These are phyloP conservation scores for Gymnopilus junonius DNA, from an alignment of 768 basidiomycete species.

Conservation along the genomic window DNA sequence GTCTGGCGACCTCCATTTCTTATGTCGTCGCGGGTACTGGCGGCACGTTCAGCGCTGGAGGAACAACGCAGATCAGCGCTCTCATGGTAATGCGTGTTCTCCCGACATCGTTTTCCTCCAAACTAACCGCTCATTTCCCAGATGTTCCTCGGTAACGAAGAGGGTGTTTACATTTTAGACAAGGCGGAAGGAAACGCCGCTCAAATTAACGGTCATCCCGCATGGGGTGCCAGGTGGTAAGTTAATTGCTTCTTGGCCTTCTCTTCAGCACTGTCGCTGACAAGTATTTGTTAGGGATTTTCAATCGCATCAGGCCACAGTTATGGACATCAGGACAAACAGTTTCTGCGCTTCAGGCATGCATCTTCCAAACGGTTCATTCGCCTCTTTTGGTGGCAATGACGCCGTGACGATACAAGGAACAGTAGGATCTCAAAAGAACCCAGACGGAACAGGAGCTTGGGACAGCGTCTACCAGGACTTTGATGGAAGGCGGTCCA, in stretches of 20 bases:
- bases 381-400: slow-evolving; percentile 77
- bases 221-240: slow-evolving; percentile 74
- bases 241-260: slow-evolving; percentile 4
- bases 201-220: slow-evolving; percentile 68
- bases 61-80: slow-evolving; percentile 50
- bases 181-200: slow-evolving; percentile 83
- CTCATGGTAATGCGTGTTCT: slow-evolving; percentile 45
- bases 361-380: slow-evolving; percentile 82
- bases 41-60: slow-evolving; percentile 50
- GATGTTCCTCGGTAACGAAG: slow-evolving; percentile 81
- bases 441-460: slow-evolving; percentile 49
- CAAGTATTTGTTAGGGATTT: slow-evolving; percentile 55
- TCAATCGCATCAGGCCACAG: slow-evolving; percentile 51
- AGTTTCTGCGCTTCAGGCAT: slow-evolving; percentile 82
- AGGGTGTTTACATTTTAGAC: slow-evolving; percentile 88
- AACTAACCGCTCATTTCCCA: slow-evolving; percentile 26
- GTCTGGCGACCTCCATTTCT: slow-evolving; percentile 41
- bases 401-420: slow-evolving; percentile 74
- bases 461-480: slow-evolving; percentile 77
- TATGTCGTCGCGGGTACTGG: slow-evolving; percentile 38
- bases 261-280: not conserved
- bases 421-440: slow-evolving; percentile 51
- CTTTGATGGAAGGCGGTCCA: slow-evolving; percentile 78
- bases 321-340: slow-evolving; percentile 77
- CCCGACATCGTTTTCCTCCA: slow-evolving; percentile 8